These are phyloP conservation scores for Kokia cookei DNA, from an alignment of 441 rosid species.

Conservation along the genomic window DNA sequence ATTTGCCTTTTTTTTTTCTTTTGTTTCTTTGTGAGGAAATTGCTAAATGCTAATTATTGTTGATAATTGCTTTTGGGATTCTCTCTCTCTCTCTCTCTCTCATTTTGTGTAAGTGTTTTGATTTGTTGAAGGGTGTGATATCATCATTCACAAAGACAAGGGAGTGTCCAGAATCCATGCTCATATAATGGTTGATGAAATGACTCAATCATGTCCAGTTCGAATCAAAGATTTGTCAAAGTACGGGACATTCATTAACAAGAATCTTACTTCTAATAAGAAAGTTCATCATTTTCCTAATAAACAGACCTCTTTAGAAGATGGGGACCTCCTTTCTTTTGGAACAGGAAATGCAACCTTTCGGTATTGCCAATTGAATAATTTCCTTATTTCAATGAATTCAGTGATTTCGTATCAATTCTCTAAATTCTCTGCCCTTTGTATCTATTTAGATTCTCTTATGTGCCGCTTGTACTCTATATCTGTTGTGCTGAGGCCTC, in stretches of 20 bases:
- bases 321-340: slow-evolving; percentile 72
- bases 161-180: slow-evolving; percentile 91
- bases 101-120: neutral
- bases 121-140: slow-evolving; percentile 61
- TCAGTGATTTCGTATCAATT: neutral
- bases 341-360: slow-evolving; percentile 82
- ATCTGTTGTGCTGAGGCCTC: slow-evolving; percentile 36
- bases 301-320: slow-evolving; percentile 51
- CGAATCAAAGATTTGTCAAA: slow-evolving; percentile 76
- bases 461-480: slow-evolving; percentile 50
- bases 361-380: slow-evolving; percentile 37
- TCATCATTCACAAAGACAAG: slow-evolving; percentile 71
- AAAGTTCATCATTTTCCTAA: slow-evolving; percentile 64
- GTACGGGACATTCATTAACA: slow-evolving; percentile 77
- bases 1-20: neutral
- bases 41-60: neutral
- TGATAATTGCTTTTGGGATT: neutral
- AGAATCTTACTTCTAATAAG: slow-evolving; percentile 29
- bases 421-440: neutral
- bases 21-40: neutral
- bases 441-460: slow-evolving; percentile 54
- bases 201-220: slow-evolving; percentile 32
- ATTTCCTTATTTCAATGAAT: neutral
- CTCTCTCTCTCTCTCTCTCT: too few relatives aligned
- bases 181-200: slow-evolving; percentile 56